These are phyloP conservation scores for Rehmannia glutinosa DNA, from an alignment of 257 asterid genomes.

Conservation along the genomic window DNA sequence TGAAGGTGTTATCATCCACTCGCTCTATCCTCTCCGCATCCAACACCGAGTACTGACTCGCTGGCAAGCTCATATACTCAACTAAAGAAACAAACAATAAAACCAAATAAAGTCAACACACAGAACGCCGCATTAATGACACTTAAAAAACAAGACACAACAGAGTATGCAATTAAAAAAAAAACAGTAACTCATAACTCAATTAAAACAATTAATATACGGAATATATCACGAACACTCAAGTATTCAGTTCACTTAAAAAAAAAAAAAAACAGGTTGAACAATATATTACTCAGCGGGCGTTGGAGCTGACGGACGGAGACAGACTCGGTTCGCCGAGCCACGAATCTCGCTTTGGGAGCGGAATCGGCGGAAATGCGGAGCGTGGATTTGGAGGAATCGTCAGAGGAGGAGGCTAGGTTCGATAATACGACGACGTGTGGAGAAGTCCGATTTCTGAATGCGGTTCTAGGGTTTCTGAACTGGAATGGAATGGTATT, in stretches of 20 bases:
- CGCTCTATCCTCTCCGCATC: slow-evolving; percentile 97
- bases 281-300: slow-evolving; percentile 49
- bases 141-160: too few relatives aligned
- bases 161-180: too few relatives aligned
- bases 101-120: neutral
- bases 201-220: too few relatives aligned
- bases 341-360: slow-evolving; percentile 70
- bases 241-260: neutral
- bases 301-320: slow-evolving; percentile 73
- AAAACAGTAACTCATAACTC: too few relatives aligned
- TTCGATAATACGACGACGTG: slow-evolving; percentile 31
- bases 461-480: slow-evolving; percentile 35
- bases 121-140: too few relatives aligned
- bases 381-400: slow-evolving; percentile 38
- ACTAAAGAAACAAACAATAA: slow-evolving; percentile 28
- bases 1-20: slow-evolving; percentile 80
- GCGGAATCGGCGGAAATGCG: slow-evolving; percentile 64
- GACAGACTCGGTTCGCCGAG: slow-evolving; percentile 58
- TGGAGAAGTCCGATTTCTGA: slow-evolving; percentile 7
- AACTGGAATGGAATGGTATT: slow-evolving; percentile 32
- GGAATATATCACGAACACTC: neutral
- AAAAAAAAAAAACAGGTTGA: neutral
- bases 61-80: slow-evolving; percentile 97
- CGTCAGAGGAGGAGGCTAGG: slow-evolving; percentile 40
- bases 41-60: slow-evolving; percentile 97